phyloP scores from a whole-genome alignment of 2,329 filamentous ascomycete species.

The Pseudogymnoascus destructans region DNA sequence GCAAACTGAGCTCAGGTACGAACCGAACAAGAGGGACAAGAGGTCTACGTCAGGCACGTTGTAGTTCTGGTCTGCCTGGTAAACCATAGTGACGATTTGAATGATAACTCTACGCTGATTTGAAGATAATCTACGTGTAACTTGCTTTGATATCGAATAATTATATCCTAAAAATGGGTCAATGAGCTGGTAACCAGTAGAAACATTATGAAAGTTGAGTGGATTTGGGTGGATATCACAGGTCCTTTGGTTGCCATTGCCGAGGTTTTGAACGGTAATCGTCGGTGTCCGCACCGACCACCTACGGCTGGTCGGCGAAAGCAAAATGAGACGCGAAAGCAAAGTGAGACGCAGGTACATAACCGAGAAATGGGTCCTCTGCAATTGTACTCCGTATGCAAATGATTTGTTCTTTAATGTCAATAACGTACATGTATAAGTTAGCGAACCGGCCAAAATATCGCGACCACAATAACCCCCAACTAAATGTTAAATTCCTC shows the following conservation, averaged over 20 bases:
- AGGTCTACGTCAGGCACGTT: constrained; percentile 14
- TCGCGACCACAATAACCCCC: no score
- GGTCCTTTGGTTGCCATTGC: not conserved
- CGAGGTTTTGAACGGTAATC: not conserved
- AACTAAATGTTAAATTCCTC: no score
- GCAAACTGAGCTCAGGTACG: not conserved
- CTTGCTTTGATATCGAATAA: not conserved
- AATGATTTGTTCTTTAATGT: no score
- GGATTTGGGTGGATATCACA: not conserved
- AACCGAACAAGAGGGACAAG: constrained; percentile 14
- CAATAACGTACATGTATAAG: no score
- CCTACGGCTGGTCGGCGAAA: no score
- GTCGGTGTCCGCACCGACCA: no score
- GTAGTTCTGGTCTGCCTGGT: constrained; percentile 11
- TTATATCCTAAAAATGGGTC: not conserved
- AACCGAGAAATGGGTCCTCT: no score
- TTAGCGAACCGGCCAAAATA: no score
- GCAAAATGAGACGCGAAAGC: no score
- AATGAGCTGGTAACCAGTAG: not conserved
- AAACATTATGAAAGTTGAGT: not conserved
- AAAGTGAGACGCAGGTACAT: no score
- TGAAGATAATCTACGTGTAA: not conserved
- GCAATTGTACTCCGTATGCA: no score
- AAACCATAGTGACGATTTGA: constrained; percentile 10
- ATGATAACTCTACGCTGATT: not conserved